These are phyloP conservation scores for Aurantiochytrium sp. DNA, from an alignment of 108 stramenopile genomes.

Conservation along the genomic window DNA sequence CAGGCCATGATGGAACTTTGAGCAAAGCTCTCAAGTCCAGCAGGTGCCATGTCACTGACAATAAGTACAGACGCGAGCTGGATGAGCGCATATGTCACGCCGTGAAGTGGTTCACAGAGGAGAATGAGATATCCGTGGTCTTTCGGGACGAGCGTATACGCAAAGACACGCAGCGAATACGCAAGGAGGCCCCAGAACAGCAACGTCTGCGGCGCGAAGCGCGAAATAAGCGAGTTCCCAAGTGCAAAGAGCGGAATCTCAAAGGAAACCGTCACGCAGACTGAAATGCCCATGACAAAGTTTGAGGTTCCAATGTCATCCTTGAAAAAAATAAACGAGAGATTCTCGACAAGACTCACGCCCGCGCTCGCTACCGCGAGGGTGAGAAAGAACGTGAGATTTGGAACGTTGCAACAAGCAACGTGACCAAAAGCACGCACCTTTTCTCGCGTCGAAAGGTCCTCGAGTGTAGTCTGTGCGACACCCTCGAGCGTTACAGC, in stretches of 20 bases:
- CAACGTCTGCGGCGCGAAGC: neutral
- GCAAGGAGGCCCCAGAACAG: neutral
- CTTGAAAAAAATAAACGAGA: conserved; percentile 18
- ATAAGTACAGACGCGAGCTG: neutral
- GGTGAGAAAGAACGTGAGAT: neutral
- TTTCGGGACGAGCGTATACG: neutral
- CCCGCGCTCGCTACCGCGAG: neutral
- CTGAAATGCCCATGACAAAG: neutral
- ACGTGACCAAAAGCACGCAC: neutral
- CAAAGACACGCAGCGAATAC: neutral
- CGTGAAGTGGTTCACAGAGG: neutral
- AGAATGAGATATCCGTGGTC: neutral
- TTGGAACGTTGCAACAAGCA: neutral
- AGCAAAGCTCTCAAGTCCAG: neutral
- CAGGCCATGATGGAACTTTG: neutral
- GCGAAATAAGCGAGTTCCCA: neutral
- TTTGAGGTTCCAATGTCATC: neutral
- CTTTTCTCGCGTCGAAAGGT: neutral
- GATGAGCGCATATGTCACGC: neutral
- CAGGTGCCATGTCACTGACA: neutral
- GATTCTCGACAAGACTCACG: neutral
- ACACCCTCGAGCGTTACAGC: neutral
- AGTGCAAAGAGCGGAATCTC: conserved; percentile 17
- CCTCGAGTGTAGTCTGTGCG: too few species aligned
- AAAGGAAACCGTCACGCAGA: conserved; percentile 17